These are phyloP conservation scores for Salvia miltiorrhiza DNA, from an alignment of 257 asterid genomes.

Conservation along the genomic window DNA sequence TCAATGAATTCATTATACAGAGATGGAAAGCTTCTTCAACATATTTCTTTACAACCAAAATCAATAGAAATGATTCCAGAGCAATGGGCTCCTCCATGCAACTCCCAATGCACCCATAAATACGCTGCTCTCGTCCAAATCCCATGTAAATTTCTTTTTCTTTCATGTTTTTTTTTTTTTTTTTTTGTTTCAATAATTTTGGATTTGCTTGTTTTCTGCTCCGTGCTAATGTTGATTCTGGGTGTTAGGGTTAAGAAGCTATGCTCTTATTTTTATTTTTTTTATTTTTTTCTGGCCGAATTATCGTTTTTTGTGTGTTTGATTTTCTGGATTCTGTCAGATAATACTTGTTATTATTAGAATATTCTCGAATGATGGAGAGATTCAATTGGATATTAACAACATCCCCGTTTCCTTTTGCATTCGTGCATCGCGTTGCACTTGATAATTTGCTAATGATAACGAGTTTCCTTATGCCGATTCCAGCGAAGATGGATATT, in stretches of 20 bases:
- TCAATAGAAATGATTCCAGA: conserved; percentile 46
- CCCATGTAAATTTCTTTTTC: conserved; percentile 47
- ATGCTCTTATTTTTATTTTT: too few relatives aligned
- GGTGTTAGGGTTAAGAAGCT: neutral
- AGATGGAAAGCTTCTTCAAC: neutral
- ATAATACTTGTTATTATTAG: neutral
- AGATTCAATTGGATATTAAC: neutral
- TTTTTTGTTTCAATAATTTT: neutral
- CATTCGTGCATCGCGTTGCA: too few relatives aligned
- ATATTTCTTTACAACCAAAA: neutral
- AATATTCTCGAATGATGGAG: neutral
- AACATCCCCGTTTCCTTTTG: too few relatives aligned
- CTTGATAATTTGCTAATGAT: too few relatives aligned
- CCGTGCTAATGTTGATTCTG: neutral
- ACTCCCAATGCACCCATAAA: conserved; percentile 72
- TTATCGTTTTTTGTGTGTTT: neutral
- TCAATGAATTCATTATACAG: neutral
- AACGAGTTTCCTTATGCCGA: neutral
- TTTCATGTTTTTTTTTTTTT: too few relatives aligned
- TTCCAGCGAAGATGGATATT: neutral
- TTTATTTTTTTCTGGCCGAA: neutral
- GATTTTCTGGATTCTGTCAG: neutral
- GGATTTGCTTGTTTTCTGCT: neutral
- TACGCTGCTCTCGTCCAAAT: conserved; percentile 75
- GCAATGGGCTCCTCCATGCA: conserved; percentile 84